Evolutionary conservation across 1,284 basidiomycete species (phyloP), one percentile per base, ranked within the genome.

Genomic region (Boletus nobilissimus): DNA sequence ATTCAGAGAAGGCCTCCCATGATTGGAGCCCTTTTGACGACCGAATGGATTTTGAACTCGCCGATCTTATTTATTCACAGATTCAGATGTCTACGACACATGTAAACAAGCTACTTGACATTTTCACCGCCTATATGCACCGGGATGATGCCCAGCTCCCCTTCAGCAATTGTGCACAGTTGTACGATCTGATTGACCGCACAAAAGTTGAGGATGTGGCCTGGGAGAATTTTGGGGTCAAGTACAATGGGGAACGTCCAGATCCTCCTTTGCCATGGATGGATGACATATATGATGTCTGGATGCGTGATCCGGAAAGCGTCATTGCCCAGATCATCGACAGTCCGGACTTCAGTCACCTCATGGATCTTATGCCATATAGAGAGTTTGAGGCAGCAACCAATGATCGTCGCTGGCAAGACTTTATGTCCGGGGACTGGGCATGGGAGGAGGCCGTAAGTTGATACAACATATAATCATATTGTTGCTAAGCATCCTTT

Each of bases 381-480:
- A n/a, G 36, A 36, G 48, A 69, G 48, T 69, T n/a, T 1, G 48
- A 69, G 11, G 39, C 29, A 11, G 36, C 36, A 14, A 54, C 48
- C 19, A 10, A 69, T 36, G 18, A 26, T 5, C 48, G 16, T 39
- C 48, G 10, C 11, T 70, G 29, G 43, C 43, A 43, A 19, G 43
- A 43, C 43, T 43, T 43, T 19, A 43, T 43, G 43, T 43, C 43
- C 19, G n/a, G 48, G 2, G 34, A 76, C 18, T 76, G 75, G 75
- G 64, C 72, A 34, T 76, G 75, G 65, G 29, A 46, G 0, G 46
- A 75, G 18, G 73, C 48, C 4, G 68, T 71, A 54, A 70, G 54
- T 51, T 26, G 24, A 48, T 48, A 48, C 24, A 11, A 26, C 24
- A 3, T 48, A 22, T 48, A 24, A 48, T 48, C 13, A 22, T 48